Conservation (phyloP, 768 basidiomycete species). For the Lactifluus volemus region DNA sequence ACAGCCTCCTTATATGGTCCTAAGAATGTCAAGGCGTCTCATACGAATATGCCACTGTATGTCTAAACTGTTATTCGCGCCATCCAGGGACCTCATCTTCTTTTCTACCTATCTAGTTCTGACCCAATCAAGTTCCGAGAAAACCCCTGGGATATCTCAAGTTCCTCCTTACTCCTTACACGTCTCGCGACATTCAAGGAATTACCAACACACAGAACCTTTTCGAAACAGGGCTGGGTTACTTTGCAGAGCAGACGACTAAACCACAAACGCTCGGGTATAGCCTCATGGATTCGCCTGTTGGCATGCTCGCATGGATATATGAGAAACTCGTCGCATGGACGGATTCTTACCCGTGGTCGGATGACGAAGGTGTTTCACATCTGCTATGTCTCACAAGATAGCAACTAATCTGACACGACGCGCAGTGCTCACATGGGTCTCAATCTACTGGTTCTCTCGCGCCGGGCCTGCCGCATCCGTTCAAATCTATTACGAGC, state of each 20-base stretch:
- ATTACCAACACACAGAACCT: slow-evolving; percentile 20
- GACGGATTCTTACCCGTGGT: slow-evolving; percentile 46
- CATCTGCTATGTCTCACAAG: no score
- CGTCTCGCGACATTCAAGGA: slow-evolving; percentile 23
- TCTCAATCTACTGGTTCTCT: no score
- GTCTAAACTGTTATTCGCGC: neutral
- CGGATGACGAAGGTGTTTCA: slow-evolving; percentile 43
- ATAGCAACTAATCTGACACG: no score
- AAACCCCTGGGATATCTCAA: slow-evolving; percentile 27
- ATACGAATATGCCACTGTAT: slow-evolving; percentile 28
- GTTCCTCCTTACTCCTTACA: slow-evolving; percentile 25
- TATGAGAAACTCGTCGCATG: slow-evolving; percentile 29
- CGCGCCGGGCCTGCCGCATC: no score
- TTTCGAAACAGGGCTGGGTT: slow-evolving; percentile 24
- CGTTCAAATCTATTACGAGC: no score
- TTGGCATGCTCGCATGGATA: slow-evolving; percentile 35
- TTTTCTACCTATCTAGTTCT: neutral
- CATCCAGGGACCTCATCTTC: neutral
- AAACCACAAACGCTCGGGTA: slow-evolving; percentile 38
- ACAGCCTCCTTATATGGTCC: slow-evolving; percentile 23
- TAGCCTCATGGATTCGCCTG: slow-evolving; percentile 46
- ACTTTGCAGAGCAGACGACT: slow-evolving; percentile 26
- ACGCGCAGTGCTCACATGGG: no score
- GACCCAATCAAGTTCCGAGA: neutral
- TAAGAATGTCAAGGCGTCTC: slow-evolving; percentile 28